phyloP scores from a whole-genome alignment of 257 asterid species.

The Ilex asprella region DNA sequence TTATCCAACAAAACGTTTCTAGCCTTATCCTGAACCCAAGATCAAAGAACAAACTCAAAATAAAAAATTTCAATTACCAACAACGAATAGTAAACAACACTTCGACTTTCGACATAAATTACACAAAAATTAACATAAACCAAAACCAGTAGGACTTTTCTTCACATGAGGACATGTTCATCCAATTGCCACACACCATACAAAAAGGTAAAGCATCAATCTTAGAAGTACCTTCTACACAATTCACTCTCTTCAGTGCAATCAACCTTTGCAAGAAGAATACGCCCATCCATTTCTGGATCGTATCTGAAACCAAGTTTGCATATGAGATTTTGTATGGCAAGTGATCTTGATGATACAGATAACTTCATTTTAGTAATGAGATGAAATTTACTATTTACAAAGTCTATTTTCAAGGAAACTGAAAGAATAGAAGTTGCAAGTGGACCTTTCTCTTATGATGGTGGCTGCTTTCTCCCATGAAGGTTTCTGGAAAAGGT shows the following conservation, averaged over 20 bases:
- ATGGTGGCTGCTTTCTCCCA: conserved; percentile 96
- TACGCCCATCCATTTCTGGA: conserved; percentile 82
- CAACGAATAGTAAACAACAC: too few species aligned
- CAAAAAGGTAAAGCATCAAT: conserved; percentile 7
- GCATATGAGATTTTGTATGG: conserved; percentile 20
- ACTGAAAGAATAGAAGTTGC: conserved; percentile 14
- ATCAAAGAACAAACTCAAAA: too few species aligned
- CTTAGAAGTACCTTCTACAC: conserved; percentile 62
- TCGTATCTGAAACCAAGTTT: conserved; percentile 48
- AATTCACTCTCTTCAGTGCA: conserved; percentile 78
- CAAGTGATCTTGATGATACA: conserved; percentile 5
- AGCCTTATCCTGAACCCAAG: too few species aligned
- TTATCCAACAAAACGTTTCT: too few species aligned
- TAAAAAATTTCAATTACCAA: too few species aligned
- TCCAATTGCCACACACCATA: neutral
- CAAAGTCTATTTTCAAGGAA: conserved; percentile 5
- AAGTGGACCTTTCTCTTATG: conserved; percentile 64
- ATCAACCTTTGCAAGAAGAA: conserved; percentile 80
- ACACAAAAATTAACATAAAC: too few species aligned
- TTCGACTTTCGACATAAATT: too few species aligned
- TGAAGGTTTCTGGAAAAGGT: conserved; percentile 71
- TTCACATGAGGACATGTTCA: too few species aligned
- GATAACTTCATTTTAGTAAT: conserved; percentile 16
- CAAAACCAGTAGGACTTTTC: too few species aligned
- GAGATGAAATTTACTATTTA: conserved; percentile 11